Evolutionary conservation across 1,284 basidiomycete species (phyloP).

Genomic region (Abortiporus biennis): DNA sequence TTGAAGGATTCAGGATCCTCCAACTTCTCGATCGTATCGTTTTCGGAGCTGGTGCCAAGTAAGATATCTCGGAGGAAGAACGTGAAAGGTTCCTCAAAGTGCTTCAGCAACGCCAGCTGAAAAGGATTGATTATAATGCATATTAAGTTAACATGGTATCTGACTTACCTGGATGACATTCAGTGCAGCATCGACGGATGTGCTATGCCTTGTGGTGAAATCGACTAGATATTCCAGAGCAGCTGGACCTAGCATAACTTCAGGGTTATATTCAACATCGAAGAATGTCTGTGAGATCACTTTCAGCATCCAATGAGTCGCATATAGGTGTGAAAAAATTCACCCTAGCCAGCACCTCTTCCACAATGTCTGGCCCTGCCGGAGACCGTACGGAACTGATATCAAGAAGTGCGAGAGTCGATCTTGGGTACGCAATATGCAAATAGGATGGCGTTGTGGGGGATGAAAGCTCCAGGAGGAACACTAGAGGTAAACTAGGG

Average conservation of each 20-base stretch:
- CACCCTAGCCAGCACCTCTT: conserved; percentile 48
- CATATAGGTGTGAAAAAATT: neutral
- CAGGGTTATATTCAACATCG: conserved; percentile 48
- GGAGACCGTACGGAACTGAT: conserved; percentile 44
- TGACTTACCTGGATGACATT: conserved; percentile 52
- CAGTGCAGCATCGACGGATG: conserved; percentile 48
- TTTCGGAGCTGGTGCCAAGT: conserved; percentile 12
- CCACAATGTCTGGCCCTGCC: conserved; percentile 37
- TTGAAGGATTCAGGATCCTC: conserved; percentile 21
- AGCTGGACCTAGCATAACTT: conserved; percentile 55
- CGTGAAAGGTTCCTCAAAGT: conserved; percentile 58
- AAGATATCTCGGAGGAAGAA: conserved; percentile 32
- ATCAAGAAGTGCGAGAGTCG: conserved; percentile 51
- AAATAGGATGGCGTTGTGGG: conserved; percentile 50
- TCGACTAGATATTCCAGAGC: conserved; percentile 48
- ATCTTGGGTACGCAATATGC: conserved; percentile 48
- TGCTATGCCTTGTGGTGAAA: conserved; percentile 44
- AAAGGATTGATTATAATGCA: neutral
- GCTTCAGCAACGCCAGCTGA: conserved; percentile 59
- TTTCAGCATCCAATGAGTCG: neutral
- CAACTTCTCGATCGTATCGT: conserved; percentile 18
- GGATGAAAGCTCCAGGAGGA: conserved; percentile 53
- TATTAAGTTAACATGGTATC: neutral
- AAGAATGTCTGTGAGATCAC: conserved; percentile 51
- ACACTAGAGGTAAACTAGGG: conserved; percentile 48